A percentile compares a stretch with the other conserved stretches of the same genome.
phyloP scores from a whole-genome alignment of 78 protist genomes.

The Reticulomyxa filosa region DNA sequence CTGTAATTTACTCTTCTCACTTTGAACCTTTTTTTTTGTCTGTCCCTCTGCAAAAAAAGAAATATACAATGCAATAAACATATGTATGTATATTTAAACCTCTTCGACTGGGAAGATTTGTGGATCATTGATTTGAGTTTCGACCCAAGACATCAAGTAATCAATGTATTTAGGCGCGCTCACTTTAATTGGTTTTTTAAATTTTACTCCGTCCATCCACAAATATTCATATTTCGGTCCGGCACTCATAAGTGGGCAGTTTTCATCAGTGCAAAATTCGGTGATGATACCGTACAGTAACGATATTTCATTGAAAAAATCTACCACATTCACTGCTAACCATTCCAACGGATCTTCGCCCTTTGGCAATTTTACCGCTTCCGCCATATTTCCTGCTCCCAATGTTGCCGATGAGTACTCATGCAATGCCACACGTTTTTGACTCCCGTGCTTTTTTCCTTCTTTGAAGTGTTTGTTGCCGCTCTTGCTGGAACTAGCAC shows the following conservation, averaged over 20 bases:
- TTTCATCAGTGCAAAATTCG: constrained; percentile 75
- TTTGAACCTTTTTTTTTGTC: not conserved
- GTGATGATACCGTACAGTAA: constrained; percentile 79
- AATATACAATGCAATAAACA: not conserved
- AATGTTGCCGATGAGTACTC: constrained; percentile 24
- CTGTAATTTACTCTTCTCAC: too few relatives aligned
- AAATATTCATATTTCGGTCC: constrained; percentile 72
- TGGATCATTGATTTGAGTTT: constrained; percentile 70
- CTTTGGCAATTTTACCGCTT: constrained; percentile 72
- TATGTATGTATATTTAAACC: not conserved
- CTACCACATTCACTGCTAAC: constrained; percentile 87
- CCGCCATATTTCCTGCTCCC: constrained; percentile 27
- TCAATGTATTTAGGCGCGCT: constrained; percentile 87
- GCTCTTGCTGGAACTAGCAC: too few relatives aligned
- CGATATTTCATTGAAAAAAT: constrained; percentile 87
- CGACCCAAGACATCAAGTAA: constrained; percentile 84
- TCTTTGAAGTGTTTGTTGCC: not conserved
- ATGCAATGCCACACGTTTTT: constrained; percentile 9
- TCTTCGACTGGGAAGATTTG: constrained; percentile 50
- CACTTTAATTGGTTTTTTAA: constrained; percentile 64
- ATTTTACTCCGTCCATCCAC: constrained; percentile 77
- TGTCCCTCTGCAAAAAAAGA: not conserved
- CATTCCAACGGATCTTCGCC: constrained; percentile 86
- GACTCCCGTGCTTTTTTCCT: not conserved
- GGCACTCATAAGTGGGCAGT: constrained; percentile 85